Evolutionary conservation across 2,329 filamentous ascomycete species (phyloP).

Genomic region (Thelonectria olida): DNA sequence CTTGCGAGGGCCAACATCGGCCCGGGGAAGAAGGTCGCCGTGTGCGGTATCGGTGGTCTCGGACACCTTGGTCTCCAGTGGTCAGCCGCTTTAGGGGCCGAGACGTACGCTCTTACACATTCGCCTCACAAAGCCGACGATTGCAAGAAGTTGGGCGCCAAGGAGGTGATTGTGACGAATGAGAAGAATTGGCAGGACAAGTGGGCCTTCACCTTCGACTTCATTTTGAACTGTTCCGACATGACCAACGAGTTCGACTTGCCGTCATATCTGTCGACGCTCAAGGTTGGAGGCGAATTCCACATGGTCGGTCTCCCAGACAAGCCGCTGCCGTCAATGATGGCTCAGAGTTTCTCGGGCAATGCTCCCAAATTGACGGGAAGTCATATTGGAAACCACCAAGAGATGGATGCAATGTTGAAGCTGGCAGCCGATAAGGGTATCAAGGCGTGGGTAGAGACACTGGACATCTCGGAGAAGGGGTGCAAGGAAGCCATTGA

Average conservation of each 20-base stretch:
- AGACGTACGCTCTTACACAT: slow-evolving; percentile 72
- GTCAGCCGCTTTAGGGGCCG: slow-evolving; percentile 74
- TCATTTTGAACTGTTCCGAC: slow-evolving; percentile 61
- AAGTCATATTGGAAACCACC: slow-evolving; percentile 69
- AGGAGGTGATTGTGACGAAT: slow-evolving; percentile 57
- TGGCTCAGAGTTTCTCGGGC: slow-evolving; percentile 53
- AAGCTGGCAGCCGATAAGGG: slow-evolving; percentile 62
- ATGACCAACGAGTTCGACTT: slow-evolving; percentile 65
- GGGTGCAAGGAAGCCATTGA: slow-evolving; percentile 76
- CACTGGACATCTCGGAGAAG: slow-evolving; percentile 70
- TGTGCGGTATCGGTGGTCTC: slow-evolving; percentile 75
- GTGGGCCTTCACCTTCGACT: slow-evolving; percentile 60
- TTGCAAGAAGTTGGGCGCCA: slow-evolving; percentile 69
- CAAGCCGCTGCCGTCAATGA: slow-evolving; percentile 54
- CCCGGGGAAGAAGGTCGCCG: slow-evolving; percentile 75
- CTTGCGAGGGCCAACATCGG: slow-evolving; percentile 73
- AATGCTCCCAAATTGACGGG: slow-evolving; percentile 62
- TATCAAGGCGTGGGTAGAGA: slow-evolving; percentile 64
- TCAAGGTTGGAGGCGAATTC: slow-evolving; percentile 64
- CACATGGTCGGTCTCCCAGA: slow-evolving; percentile 68
- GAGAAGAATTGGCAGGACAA: slow-evolving; percentile 67
- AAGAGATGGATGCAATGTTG: slow-evolving; percentile 65
- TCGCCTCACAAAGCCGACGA: slow-evolving; percentile 66
- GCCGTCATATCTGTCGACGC: slow-evolving; percentile 57
- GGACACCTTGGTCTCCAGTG: slow-evolving; percentile 79